Percentiles rank a stretch among this genome's conserved stretches.
phyloP scores from a whole-genome alignment of 208 protist species.

The Trypanosoma platydactyli region DNA sequence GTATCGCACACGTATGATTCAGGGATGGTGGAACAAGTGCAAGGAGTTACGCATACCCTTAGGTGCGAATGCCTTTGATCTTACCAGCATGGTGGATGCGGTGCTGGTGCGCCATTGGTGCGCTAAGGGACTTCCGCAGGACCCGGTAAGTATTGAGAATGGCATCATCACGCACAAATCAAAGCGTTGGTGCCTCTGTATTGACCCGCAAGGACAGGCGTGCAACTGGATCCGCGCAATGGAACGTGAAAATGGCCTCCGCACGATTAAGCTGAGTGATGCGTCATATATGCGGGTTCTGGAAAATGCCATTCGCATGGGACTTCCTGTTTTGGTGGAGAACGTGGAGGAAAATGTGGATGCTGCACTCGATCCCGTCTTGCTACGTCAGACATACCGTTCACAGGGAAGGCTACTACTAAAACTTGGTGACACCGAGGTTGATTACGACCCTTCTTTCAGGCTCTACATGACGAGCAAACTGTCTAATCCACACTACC shows the following conservation, averaged over 20 bases:
- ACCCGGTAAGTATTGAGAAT: conserved; percentile 93
- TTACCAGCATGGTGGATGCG: conserved; percentile 91
- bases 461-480: conserved; percentile 96
- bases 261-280: conserved; percentile 92
- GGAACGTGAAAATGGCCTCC: conserved; percentile 91
- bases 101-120: conserved; percentile 93
- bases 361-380: conserved; percentile 93
- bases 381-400: conserved; percentile 95
- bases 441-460: conserved; percentile 95
- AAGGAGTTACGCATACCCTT: conserved; percentile 67
- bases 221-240: conserved; percentile 95
- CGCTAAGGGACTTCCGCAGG: conserved; percentile 93
- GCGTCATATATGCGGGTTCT: conserved; percentile 92
- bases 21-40: conserved; percentile 71
- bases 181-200: conserved; percentile 93
- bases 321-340: conserved; percentile 95
- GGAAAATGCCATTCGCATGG: conserved; percentile 94
- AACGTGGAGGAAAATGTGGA: conserved; percentile 96
- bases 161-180: conserved; percentile 88
- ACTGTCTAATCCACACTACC: conserved; percentile 94
- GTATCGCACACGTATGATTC: conserved; percentile 82
- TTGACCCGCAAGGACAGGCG: conserved; percentile 95
- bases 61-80: conserved; percentile 64
- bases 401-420: conserved; percentile 89
- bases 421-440: conserved; percentile 92